Percentiles rank a stretch among this genome's conserved stretches.
These are phyloP conservation scores for Xylariaceae sp. DNA, from an alignment of 2,329 filamentous ascomycete genomes.

Conservation along the genomic window DNA sequence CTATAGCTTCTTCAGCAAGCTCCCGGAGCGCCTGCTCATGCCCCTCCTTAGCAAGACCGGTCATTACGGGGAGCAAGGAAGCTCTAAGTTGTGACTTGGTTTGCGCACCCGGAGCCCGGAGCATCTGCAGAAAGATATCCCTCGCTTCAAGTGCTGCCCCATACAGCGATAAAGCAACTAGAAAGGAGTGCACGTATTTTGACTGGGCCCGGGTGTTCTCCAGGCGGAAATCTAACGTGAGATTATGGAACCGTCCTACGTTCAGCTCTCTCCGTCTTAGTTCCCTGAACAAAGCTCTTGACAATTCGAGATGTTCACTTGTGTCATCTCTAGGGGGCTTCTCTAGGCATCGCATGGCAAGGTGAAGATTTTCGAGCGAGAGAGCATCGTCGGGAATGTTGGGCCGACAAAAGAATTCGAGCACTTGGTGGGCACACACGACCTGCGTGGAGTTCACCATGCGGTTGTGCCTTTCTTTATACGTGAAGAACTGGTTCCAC, in stretches of 20 bases:
- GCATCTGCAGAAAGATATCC: constrained; percentile 23
- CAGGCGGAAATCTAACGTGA: constrained; percentile 9
- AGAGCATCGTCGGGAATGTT: constrained; percentile 25
- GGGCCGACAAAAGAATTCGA: constrained; percentile 54
- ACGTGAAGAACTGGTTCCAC: constrained; percentile 59
- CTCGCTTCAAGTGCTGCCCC: constrained; percentile 32
- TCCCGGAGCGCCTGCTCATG: constrained; percentile 54
- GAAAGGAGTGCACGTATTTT: constrained; percentile 26
- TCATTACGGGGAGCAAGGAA: constrained; percentile 50
- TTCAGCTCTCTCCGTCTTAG: constrained; percentile 30
- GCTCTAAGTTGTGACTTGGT: constrained; percentile 34
- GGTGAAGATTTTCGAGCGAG: constrained; percentile 41
- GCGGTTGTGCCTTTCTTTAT: constrained; percentile 46
- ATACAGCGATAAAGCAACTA: constrained; percentile 30
- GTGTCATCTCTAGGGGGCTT: constrained; percentile 42
- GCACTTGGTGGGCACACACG: constrained; percentile 53
- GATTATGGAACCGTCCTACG: constrained; percentile 10
- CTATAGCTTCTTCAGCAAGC: constrained; percentile 50
- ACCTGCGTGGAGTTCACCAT: constrained; percentile 64
- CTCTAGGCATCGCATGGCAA: constrained; percentile 44
- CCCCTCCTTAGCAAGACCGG: constrained; percentile 59
- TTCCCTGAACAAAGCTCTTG: constrained; percentile 40
- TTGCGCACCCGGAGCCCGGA: not conserved
- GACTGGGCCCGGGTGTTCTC: constrained; percentile 6
- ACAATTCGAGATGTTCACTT: constrained; percentile 46